Conservation (phyloP, 169 alveolate genomes). For the Plasmodium vinckei region DNA sequence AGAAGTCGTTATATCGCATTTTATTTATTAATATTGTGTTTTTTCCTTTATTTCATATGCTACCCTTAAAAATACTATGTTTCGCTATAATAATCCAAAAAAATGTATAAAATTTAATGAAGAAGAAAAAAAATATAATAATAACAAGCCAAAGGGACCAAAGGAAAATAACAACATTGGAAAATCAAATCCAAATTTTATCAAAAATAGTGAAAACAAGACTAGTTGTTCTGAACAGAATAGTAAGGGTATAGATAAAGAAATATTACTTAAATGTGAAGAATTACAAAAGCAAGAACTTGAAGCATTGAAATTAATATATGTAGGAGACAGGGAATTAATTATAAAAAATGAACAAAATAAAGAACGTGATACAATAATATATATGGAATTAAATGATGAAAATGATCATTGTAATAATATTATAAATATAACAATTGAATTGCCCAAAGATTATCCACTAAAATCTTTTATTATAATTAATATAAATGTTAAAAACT, state of each 20-base stretch:
- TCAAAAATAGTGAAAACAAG: not conserved
- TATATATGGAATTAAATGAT: conserved; percentile 69
- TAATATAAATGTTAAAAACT: conserved; percentile 65
- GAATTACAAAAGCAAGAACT: conserved; percentile 69
- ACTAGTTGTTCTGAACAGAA: not conserved
- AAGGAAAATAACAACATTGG: conserved; percentile 9
- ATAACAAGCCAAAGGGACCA: not conserved
- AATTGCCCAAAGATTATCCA: conserved; percentile 77
- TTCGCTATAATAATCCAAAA: not conserved
- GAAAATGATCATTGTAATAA: conserved; percentile 33
- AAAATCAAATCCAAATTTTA: not conserved
- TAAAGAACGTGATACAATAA: conserved; percentile 55
- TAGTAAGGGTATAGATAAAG: not conserved
- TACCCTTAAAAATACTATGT: too few species aligned
- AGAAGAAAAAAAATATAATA: conserved; percentile 4
- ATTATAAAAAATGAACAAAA: conserved; percentile 58
- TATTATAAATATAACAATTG: conserved; percentile 57
- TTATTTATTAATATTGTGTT: too few species aligned
- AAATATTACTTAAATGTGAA: conserved; percentile 44
- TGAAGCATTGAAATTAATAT: conserved; percentile 69
- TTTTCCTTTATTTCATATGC: too few species aligned
- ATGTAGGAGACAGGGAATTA: conserved; percentile 58
- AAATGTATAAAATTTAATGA: not conserved
- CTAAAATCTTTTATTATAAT: conserved; percentile 58
- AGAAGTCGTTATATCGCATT: too few species aligned